These are phyloP conservation scores for Tricholoma hemisulphureum DNA, from an alignment of 768 basidiomycete species.

Conservation along the genomic window DNA sequence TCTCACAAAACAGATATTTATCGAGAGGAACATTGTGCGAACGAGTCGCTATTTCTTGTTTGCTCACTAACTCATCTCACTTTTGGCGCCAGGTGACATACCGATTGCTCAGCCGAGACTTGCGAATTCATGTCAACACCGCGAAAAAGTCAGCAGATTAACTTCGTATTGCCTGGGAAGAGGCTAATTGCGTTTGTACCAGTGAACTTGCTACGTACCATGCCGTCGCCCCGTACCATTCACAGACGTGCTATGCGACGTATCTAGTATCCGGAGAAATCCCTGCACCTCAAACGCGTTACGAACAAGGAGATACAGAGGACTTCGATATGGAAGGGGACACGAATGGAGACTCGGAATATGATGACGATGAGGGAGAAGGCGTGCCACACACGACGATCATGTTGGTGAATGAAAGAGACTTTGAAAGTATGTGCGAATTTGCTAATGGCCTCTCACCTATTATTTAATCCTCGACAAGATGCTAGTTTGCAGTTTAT, in stretches of 20 bases:
- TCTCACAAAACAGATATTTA: conserved; percentile 50
- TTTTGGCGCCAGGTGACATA: conserved; percentile 64
- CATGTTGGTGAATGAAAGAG: conserved; percentile 59
- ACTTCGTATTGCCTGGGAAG: not conserved
- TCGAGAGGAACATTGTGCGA: conserved; percentile 49
- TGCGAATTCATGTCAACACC: conserved; percentile 69
- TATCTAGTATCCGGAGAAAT: conserved; percentile 67
- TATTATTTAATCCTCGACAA: conserved; percentile 25
- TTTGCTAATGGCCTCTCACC: not conserved
- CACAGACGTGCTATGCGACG: conserved; percentile 56
- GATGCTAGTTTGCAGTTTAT: conserved; percentile 54
- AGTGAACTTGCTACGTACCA: conserved; percentile 68
- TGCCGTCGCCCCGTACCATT: conserved; percentile 40
- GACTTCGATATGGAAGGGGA: conserved; percentile 36
- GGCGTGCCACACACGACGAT: conserved; percentile 49
- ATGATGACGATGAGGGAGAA: conserved; percentile 37
- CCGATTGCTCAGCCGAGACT: conserved; percentile 68
- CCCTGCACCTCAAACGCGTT: conserved; percentile 11
- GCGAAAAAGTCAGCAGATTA: conserved; percentile 67
- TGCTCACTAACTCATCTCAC: not conserved
- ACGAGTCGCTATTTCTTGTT: not conserved
- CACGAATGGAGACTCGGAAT: conserved; percentile 24
- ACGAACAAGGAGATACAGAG: conserved; percentile 36
- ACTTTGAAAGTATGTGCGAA: conserved; percentile 56
- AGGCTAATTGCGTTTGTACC: conserved; percentile 1